Percentiles rank a stretch among this genome's conserved stretches.
These are phyloP conservation scores for Pythium monospermum DNA, from an alignment of 352 stramenopile species.

Conservation along the genomic window DNA sequence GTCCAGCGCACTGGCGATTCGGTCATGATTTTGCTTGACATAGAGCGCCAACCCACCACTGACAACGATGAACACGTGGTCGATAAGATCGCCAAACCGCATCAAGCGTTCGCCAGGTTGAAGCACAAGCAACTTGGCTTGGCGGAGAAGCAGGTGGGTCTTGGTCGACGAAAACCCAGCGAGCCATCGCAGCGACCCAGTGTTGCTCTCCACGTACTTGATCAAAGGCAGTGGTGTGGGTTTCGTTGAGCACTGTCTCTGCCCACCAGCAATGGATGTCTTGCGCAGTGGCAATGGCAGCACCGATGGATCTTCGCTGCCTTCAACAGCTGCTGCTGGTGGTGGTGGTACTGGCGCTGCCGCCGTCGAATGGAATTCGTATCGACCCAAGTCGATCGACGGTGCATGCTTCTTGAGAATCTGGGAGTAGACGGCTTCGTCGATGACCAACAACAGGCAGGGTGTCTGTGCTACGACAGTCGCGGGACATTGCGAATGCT, in stretches of 20 bases:
- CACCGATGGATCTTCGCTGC: no score
- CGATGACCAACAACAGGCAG: constrained; percentile 45
- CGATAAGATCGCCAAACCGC: constrained; percentile 30
- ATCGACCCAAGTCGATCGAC: constrained; percentile 27
- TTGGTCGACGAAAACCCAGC: constrained; percentile 22
- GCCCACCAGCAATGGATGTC: background rate
- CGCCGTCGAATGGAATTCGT: background rate
- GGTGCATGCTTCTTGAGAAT: constrained; percentile 34
- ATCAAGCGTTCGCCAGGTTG: constrained; percentile 39
- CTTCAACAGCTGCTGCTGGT: no score
- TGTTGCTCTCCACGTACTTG: constrained; percentile 22
- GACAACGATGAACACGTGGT: constrained; percentile 46
- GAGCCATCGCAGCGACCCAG: constrained; percentile 27
- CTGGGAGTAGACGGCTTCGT: constrained; percentile 35
- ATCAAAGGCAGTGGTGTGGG: constrained; percentile 11
- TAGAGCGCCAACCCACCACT: constrained; percentile 36
- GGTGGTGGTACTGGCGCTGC: no score
- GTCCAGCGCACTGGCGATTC: constrained; percentile 29
- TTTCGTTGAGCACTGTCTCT: background rate
- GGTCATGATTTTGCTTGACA: constrained; percentile 35
- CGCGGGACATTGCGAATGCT: constrained; percentile 33
- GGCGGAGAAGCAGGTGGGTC: constrained; percentile 32
- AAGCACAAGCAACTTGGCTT: constrained; percentile 25
- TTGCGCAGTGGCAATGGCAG: no score
- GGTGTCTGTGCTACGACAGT: constrained; percentile 52